These are phyloP conservation scores for Buxus sempervirens DNA, from an alignment of 164 flowering plant genomes.

Conservation along the genomic window DNA sequence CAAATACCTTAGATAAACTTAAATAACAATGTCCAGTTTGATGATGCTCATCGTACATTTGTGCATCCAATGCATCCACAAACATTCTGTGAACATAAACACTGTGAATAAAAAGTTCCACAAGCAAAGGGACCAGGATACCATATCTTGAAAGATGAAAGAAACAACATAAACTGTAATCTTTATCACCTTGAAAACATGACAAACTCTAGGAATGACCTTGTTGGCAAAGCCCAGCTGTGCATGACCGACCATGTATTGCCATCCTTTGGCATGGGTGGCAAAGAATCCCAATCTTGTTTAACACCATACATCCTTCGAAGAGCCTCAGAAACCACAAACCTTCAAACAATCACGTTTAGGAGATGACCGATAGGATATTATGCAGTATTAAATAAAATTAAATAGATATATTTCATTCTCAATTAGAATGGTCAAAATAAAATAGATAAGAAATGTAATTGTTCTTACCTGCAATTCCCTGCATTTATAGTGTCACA, in stretches of 20 bases:
- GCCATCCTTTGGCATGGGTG: constrained; percentile 87
- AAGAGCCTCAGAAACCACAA: constrained; percentile 74
- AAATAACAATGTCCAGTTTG: constrained; percentile 64
- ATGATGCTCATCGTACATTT: constrained; percentile 78
- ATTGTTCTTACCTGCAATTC: constrained; percentile 71
- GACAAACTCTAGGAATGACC: constrained; percentile 86
- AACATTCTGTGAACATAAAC: constrained; percentile 65
- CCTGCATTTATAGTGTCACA: constrained; percentile 98
- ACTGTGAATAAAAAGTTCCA: background rate
- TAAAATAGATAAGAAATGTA: background rate
- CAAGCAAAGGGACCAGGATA: background rate
- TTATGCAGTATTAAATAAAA: background rate
- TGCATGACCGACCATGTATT: constrained; percentile 92
- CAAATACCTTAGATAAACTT: constrained; percentile 70
- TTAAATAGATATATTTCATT: no score
- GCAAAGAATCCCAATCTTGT: constrained; percentile 51
- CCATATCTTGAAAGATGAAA: background rate
- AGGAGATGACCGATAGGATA: background rate
- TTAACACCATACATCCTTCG: constrained; percentile 72
- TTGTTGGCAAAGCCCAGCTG: constrained; percentile 89
- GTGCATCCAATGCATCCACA: constrained; percentile 82
- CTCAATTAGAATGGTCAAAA: background rate
- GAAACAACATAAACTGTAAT: background rate
- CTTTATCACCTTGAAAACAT: constrained; percentile 86
- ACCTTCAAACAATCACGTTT: constrained; percentile 35